Evolutionary conservation across 2,329 filamentous ascomycete genomes (phyloP), one percentile per base, ranked within the genome.

Genomic region (Aspergillus luchuensis): DNA sequence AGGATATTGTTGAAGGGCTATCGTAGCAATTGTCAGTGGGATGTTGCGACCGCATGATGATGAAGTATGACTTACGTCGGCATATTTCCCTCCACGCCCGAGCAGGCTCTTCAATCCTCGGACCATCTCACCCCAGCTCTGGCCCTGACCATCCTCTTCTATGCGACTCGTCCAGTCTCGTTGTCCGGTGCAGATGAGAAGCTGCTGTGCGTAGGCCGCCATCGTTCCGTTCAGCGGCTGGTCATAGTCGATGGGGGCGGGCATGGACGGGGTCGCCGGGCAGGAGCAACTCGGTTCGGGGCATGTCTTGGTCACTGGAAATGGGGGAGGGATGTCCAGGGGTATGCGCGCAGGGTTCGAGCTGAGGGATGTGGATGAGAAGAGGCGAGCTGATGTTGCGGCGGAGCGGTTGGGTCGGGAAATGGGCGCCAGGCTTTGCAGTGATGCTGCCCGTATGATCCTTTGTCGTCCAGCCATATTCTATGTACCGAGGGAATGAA

Each of bases 1-100:
- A 92, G 85, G 59, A 96, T 78, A 73, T 93, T 91, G 76, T 93
- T 90, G 74, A 90, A 96, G 36, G 92, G 92, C 91, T 97, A 17
- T 38, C 41, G 5, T 53, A 61, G 41, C 39, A 36, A 36, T 36
- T 36, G 63, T 64, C 23, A 64, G 55, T 30, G 52, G 33, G 53
- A 36, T 19, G 23, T 36, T 36, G 41, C 11, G 21, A 19, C 11
- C 8, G 8, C 39, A 36, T 28, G 7, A 19, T n/a, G 17, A 36
- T 21, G 33, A 52, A 54, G 11, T 47, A 65, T 10, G 3, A n/a
- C 74, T 59, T 68, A 76, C 89, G 82, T 92, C 87, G 59, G 83
- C 84, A 73, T 85, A 91, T 56, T 79, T 78, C 3, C 89, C 89
- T 3, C 87, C 86, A 7, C 87, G 81, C 2, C 88, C 89, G 63